phyloP scores from a whole-genome alignment of 139 green algal genomes.

The Limnomonas spitsbergensis region DNA sequence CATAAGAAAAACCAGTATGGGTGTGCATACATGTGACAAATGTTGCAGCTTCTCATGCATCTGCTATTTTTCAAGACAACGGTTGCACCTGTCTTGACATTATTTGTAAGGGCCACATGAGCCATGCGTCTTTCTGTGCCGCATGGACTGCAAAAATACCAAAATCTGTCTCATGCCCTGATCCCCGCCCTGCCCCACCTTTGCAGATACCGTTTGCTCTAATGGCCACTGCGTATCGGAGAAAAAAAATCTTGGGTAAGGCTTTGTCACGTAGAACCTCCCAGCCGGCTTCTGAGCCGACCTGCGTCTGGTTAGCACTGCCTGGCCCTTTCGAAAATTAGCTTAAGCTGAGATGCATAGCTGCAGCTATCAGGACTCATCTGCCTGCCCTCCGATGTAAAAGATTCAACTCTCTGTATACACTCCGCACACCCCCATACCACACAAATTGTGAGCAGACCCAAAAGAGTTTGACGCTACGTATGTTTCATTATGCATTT shows the following conservation, averaged over 20 bases:
- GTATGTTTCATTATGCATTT: neutral
- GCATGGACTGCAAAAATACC: neutral
- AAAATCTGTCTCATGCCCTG: neutral
- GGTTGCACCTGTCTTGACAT: neutral
- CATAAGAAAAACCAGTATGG: neutral
- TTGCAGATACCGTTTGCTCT: constrained; percentile 55
- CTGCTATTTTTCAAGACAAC: neutral
- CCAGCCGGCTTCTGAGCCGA: neutral
- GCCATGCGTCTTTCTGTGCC: neutral
- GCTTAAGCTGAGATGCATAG: neutral
- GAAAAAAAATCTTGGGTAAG: constrained; percentile 38
- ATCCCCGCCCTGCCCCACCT: neutral
- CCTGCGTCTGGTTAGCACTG: neutral
- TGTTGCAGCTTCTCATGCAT: neutral
- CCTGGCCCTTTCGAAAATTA: neutral
- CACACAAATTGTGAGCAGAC: neutral
- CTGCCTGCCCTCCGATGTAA: too few species aligned
- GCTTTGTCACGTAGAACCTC: neutral
- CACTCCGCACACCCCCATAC: neutral
- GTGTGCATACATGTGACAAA: neutral
- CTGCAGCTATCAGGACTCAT: neutral
- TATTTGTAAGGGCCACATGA: neutral
- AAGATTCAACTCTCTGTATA: too few species aligned
- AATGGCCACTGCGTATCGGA: constrained; percentile 62
- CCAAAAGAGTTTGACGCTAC: neutral